phyloP scores from a whole-genome alignment of 441 rosid species.

The Eruca vesicaria region DNA sequence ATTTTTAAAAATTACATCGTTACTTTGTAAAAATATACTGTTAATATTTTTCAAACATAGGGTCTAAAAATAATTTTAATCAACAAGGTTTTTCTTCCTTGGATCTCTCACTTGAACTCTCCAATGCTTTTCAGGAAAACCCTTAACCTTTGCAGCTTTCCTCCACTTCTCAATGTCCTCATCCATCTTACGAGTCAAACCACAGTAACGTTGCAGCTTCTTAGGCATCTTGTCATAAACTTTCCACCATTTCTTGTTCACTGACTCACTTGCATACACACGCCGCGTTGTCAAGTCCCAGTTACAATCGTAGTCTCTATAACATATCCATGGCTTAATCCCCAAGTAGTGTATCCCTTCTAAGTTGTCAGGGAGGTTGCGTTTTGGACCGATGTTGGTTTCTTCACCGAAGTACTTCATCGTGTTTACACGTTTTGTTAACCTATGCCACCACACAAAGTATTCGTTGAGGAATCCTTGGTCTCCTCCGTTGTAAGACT shows the following conservation, averaged over 20 bases:
- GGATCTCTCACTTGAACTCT: slow-evolving; percentile 48
- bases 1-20: no score
- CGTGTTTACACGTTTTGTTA: slow-evolving; percentile 49
- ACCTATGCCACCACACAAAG: slow-evolving; percentile 91
- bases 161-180: slow-evolving; percentile 54
- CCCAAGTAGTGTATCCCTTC: slow-evolving; percentile 70
- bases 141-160: slow-evolving; percentile 39
- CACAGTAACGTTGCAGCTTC: slow-evolving; percentile 52
- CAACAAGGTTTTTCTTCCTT: slow-evolving; percentile 38
- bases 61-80: neutral
- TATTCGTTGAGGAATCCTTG: slow-evolving; percentile 81
- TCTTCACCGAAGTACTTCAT: slow-evolving; percentile 41
- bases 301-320: slow-evolving; percentile 80
- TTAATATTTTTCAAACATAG: no score
- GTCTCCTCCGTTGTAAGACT: slow-evolving; percentile 77
- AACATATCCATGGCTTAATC: slow-evolving; percentile 86
- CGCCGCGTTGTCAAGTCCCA: slow-evolving; percentile 56
- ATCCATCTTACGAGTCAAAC: slow-evolving; percentile 40
- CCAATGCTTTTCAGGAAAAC: slow-evolving; percentile 57
- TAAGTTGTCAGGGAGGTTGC: slow-evolving; percentile 20
- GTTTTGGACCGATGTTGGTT: slow-evolving; percentile 6
- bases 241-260: slow-evolving; percentile 65
- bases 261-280: slow-evolving; percentile 59
- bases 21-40: no score
- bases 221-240: slow-evolving; percentile 63